Base-by-base conservation (phyloP, 768 basidiomycete genomes). In the Pleurotus giganteus region DNA sequence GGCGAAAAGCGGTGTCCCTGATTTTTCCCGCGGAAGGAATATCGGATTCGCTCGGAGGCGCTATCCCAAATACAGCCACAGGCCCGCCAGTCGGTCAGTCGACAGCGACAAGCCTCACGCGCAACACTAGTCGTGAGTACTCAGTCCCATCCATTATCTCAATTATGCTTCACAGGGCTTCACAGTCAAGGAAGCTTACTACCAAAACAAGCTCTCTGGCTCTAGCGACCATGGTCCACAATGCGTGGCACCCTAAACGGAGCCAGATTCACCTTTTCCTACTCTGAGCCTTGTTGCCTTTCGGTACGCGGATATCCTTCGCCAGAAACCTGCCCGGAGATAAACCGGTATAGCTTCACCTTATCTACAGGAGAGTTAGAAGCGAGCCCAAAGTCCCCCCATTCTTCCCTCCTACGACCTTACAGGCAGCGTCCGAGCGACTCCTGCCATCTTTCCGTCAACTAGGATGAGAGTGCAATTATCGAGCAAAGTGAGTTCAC, bases 261-360 rank as follows among this genome's bases (percentile, higher is more conserved):
- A 29, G 47, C n/a, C 7, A 28, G 8, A 29, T n/a, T n/a, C 29
- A 12, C 27, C 27, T 17, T 49, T 29, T n/a, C n/a, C 26, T 31
- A 28, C 3, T 11, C 3, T 11, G 3, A n/a, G n/a, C n/a, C n/a
- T n/a, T n/a, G n/a, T n/a, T n/a, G n/a, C n/a, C n/a, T n/a, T 41
- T 51, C 49, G 31, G 31, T 51, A 51, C 49, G 34, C 49, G 49
- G 49, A 51, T 29, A 28, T 47, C 17, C 49, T 37, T 36, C 31
- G 29, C 49, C n/a, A 36, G 32, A 12, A 17, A 36, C 49, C 19
- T 13, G 39, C 39, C 39, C 49, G 49, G 49, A 51, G 49, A 36
- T 51, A 51, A 37, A 51, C 49, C 49, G 31, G 49, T 19, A 19
- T 12, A n/a, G n/a, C 15, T 23, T n/a, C n/a, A 24, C 49, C 21